Evolutionary conservation across 768 basidiomycete genomes (phyloP).

Genomic region (Saitozyma podzolica): DNA sequence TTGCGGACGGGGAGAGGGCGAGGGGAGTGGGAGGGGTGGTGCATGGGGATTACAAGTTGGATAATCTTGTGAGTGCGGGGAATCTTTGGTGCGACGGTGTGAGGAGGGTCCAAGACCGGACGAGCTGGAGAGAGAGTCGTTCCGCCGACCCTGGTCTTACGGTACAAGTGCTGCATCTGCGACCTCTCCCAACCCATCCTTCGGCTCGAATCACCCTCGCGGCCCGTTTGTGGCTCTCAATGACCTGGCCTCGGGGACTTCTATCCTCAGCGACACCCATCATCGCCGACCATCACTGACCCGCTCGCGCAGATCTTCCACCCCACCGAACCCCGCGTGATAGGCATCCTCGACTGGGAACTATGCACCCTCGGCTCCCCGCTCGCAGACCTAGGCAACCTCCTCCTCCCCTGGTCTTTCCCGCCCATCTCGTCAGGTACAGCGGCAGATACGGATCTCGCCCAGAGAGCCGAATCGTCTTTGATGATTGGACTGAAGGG

Average conservation of each 20-base stretch:
- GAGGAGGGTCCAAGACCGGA: too few relatives aligned
- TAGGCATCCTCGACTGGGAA: constrained; percentile 97
- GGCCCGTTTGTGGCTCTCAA: too few relatives aligned
- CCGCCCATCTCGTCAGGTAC: constrained; percentile 9
- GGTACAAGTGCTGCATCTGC: too few relatives aligned
- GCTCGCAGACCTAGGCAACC: constrained; percentile 86
- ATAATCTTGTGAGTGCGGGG: constrained; percentile 68
- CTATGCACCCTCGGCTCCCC: constrained; percentile 91
- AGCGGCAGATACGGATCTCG: constrained; percentile 40
- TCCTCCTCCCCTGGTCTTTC: constrained; percentile 77
- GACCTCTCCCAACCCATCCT: too few relatives aligned
- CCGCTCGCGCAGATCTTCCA: constrained; percentile 64
- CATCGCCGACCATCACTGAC: background rate
- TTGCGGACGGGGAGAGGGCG: constrained; percentile 70
- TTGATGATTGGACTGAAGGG: constrained; percentile 68
- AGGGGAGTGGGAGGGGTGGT: constrained; percentile 71
- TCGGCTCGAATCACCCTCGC: too few relatives aligned
- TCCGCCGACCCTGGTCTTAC: too few relatives aligned
- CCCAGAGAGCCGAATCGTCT: constrained; percentile 31
- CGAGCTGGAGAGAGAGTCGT: too few relatives aligned
- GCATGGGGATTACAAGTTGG: constrained; percentile 97
- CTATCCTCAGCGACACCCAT: too few relatives aligned
- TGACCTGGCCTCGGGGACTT: too few relatives aligned
- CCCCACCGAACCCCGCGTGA: constrained; percentile 82
- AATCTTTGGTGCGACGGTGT: too few relatives aligned